Conservation (phyloP, 495 filamentous ascomycete species). For the Hyaloscypha finlandica region DNA sequence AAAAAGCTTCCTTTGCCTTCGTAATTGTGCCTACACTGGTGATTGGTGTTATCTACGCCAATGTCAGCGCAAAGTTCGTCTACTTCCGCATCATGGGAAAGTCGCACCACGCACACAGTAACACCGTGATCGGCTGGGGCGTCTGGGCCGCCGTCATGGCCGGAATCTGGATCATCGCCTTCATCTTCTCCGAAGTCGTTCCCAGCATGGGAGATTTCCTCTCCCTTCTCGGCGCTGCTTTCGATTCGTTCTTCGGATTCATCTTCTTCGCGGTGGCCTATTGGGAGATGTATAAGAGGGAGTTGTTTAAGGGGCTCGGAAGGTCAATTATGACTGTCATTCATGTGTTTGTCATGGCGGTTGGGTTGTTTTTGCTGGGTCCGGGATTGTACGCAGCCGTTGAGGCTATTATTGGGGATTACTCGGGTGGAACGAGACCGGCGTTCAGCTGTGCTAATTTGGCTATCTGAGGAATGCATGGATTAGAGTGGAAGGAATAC, state of each 20-base stretch:
- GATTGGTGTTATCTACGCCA: slow-evolving; percentile 68
- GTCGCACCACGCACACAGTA: slow-evolving; percentile 40
- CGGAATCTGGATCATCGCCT: slow-evolving; percentile 58
- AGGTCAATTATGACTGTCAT: slow-evolving; percentile 43
- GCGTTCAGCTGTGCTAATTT: slow-evolving; percentile 50
- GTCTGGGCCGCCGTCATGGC: slow-evolving; percentile 59
- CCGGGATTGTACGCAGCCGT: slow-evolving; percentile 54
- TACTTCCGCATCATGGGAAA: slow-evolving; percentile 60
- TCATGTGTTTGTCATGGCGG: slow-evolving; percentile 43
- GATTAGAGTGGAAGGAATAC: no score
- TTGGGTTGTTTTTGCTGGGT: slow-evolving; percentile 51
- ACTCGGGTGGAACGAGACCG: slow-evolving; percentile 38
- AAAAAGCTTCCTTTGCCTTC: slow-evolving; percentile 69
- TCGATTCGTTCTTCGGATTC: slow-evolving; percentile 45
- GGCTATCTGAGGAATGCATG: slow-evolving; percentile 32
- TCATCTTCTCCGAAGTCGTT: slow-evolving; percentile 65
- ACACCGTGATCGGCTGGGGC: slow-evolving; percentile 40
- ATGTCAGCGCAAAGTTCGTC: slow-evolving; percentile 56
- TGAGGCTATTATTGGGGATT: slow-evolving; percentile 52
- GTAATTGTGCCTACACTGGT: slow-evolving; percentile 72
- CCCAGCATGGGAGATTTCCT: slow-evolving; percentile 67
- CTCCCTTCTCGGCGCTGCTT: slow-evolving; percentile 48
- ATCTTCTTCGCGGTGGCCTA: slow-evolving; percentile 52
- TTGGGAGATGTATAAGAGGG: slow-evolving; percentile 47
- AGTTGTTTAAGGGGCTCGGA: slow-evolving; percentile 33